Evolutionary conservation across 129 eudicot genomes (phyloP), one percentile per base, ranked within the genome.

Genomic region (Flaveria ramosissima): DNA sequence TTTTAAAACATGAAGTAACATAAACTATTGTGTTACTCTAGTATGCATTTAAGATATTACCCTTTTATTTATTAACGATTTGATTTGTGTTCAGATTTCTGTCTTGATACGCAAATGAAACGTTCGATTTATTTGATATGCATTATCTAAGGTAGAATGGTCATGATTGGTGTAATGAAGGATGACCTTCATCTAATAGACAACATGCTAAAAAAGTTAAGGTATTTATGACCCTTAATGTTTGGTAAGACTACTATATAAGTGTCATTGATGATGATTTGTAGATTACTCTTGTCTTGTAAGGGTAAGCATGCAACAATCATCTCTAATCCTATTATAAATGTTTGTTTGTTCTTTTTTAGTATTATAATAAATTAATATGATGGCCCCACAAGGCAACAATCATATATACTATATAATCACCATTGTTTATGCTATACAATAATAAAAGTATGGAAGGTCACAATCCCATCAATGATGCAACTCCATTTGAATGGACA

Each of bases 151-250:
- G 74, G 41, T 76, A 50, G 80, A 19, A 48, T 77, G 43, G 53
- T 51, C 67, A 77, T 77, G 57, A 77, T 53, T 52, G 81, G 41
- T 42, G 76, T 69, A 56, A 68, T 77, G 75, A 56, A 60, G 61
- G 69, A 24, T 53, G 74, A 67, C n/a, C 45, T 20, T 66, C 16
- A 21, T 66, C 55, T 77, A 30, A 77, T 55, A 68, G 60, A 78
- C 77, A 78, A 78, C 83, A 61, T 70, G 83, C 83, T 78, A 78
- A 71, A 71, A 78, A 71, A 78, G 83, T 61, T 60, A 7, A 24
- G 9, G 50, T 36, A 16, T 32, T 47, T 61, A 47, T 78, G 77
- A 47, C 55, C 45, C 53, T 71, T 30, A 78, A 48, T 71, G 77
- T 79, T 61, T 42, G 76, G 56, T 77, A 50, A 67, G 80, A 75